Evolutionary conservation across 2,329 filamentous ascomycete genomes (phyloP), one percentile per base, ranked within the genome.

Genomic region (Aspergillus aculeatinus): DNA sequence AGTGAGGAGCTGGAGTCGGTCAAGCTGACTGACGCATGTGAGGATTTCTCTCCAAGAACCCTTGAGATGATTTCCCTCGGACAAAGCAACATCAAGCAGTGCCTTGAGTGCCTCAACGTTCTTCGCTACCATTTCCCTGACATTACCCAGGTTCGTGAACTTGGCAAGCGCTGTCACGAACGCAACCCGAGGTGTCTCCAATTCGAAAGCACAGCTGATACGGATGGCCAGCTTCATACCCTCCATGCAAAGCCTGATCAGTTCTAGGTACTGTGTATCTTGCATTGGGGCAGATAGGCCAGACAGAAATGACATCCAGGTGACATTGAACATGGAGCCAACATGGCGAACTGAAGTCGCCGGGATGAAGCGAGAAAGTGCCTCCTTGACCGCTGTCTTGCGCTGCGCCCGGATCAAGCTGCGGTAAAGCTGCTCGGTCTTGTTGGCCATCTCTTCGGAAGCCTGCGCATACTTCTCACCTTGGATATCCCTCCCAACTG

Each of bases 301-400:
- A 5, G 94, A 98, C 70, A 99, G 89, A 76, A 97, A 96, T 10
- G 94, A 96, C 94, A 98, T 99, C 95, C 95, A 99, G 0, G 92
- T 96, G 25, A 96, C 92, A 69, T 96, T 93, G 72, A 99, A 98
- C 95, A 99, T 99, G 0, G 95, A 92, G 0, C 95, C 95, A 53
- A 97, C 90, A 74, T 99, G 95, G 68, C 92, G 94, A 74, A 92
- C 93, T 0, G 93, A 98, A 1, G 92, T 95, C 3, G 95, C 95
- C 1, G 92, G 90, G 57, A 99, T 96, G 76, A 95, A 99, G 59
- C 81, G 87, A 77, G 82, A 88, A 69, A 76, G 77, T n/a, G 80
- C 87, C 79, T 73, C 84, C 74, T 89, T 89, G 48, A 89, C 80
- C 1, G 91, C 87, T 61, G 91, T 95, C 69, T 87, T 89, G 53